Conservation (phyloP, 176 grass and related monocot genomes). For the Zoysia pacifica region DNA sequence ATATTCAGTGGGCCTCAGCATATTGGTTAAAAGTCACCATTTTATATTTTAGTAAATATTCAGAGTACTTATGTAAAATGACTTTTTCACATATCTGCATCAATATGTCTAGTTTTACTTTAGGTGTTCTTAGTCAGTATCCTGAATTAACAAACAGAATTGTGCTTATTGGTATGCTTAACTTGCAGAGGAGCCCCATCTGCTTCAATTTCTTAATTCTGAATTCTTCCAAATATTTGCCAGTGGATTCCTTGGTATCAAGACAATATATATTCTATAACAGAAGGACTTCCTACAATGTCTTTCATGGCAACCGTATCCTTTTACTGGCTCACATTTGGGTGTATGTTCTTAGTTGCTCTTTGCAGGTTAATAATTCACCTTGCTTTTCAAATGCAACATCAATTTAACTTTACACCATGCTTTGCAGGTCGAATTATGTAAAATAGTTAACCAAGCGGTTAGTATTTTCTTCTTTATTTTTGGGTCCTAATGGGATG, state of each 20-base stretch:
- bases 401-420: not conserved
- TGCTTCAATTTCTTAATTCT: constrained; percentile 59
- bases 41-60: constrained; percentile 1
- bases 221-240: constrained; percentile 43
- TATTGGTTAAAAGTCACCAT: not conserved
- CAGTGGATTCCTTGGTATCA: constrained; percentile 48
- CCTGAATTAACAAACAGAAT: constrained; percentile 10
- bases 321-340: constrained; percentile 30
- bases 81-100: not conserved
- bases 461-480: not conserved
- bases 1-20: not conserved
- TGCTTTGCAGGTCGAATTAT: not conserved
- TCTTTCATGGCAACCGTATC: constrained; percentile 65
- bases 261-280: constrained; percentile 59
- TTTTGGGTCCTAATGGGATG: not conserved
- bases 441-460: not conserved
- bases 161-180: not conserved
- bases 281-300: constrained; percentile 42
- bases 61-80: not conserved
- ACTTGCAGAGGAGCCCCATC: constrained; percentile 48
- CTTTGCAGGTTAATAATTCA: constrained; percentile 1
- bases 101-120: not conserved
- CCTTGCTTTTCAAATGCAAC: constrained; percentile 23
- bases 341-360: not conserved
- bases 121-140: not conserved